phyloP scores from a whole-genome alignment of 2,329 filamentous ascomycete species.

The Fusarium nisikadoi region DNA sequence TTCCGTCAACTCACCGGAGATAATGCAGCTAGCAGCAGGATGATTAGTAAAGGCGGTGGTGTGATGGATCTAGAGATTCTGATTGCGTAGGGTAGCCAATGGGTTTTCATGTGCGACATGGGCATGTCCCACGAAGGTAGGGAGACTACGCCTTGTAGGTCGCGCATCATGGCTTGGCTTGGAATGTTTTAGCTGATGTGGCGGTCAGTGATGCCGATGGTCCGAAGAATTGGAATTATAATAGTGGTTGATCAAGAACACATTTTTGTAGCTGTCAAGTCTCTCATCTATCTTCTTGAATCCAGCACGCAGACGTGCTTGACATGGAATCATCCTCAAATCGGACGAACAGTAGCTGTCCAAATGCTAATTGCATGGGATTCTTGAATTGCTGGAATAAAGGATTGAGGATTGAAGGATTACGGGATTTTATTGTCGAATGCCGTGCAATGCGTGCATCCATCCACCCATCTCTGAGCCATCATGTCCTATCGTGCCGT shows the following conservation, averaged over 20 bases:
- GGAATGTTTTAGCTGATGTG: not conserved
- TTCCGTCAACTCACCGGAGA: not conserved
- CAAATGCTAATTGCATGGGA: not conserved
- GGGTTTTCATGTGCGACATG: not conserved
- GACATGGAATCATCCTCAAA: not conserved
- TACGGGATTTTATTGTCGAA: not conserved
- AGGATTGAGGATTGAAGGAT: constrained; percentile 3
- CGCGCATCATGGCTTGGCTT: not conserved
- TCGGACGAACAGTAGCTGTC: not conserved
- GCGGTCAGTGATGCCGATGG: not conserved
- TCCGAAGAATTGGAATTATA: not conserved
- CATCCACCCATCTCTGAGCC: not conserved
- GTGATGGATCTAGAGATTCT: not conserved
- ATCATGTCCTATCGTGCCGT: not conserved
- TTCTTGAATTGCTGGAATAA: not conserved
- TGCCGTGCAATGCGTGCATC: not conserved
- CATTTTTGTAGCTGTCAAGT: not conserved
- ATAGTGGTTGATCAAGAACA: not conserved
- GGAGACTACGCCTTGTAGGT: not conserved
- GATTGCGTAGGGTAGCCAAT: not conserved
- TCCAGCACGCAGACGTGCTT: not conserved
- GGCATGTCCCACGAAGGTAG: not conserved
- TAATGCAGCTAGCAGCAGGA: not conserved
- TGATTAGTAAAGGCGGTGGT: not conserved
- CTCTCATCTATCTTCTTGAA: not conserved